These are phyloP conservation scores for Alternaria novae-zelandiae DNA, from an alignment of 2,329 filamentous ascomycete species.

Conservation along the genomic window DNA sequence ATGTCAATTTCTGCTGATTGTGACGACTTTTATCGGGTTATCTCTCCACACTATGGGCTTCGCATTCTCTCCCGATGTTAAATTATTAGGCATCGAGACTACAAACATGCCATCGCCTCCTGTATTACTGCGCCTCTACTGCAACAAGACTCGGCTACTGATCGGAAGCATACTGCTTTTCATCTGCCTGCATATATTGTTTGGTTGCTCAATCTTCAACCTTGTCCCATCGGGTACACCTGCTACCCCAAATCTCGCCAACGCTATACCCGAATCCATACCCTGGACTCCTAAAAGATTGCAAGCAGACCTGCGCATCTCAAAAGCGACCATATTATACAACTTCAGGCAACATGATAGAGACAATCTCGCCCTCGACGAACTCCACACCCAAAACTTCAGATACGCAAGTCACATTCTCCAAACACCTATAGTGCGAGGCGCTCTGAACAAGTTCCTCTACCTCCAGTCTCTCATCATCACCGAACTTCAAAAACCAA, in stretches of 20 bases:
- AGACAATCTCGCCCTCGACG: neutral
- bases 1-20: neutral
- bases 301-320: neutral
- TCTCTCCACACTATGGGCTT: neutral
- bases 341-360: neutral
- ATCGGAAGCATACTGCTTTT: neutral
- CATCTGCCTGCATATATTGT: neutral
- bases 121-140: neutral
- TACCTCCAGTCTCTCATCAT: constrained; percentile 35
- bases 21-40: neutral
- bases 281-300: neutral
- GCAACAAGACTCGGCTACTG: neutral
- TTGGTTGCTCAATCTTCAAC: neutral
- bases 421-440: constrained; percentile 38
- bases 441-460: constrained; percentile 46
- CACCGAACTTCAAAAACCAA: constrained; percentile 24
- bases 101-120: neutral
- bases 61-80: neutral
- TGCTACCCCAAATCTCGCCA: neutral
- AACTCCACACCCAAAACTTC: neutral
- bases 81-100: neutral
- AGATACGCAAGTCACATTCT: constrained; percentile 48
- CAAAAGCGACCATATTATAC: neutral
- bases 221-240: neutral
- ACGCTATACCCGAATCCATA: neutral